Percentiles rank a stretch among this genome's conserved stretches.
phyloP scores from a whole-genome alignment of 768 basidiomycete species.

The Lactifluus volemus region DNA sequence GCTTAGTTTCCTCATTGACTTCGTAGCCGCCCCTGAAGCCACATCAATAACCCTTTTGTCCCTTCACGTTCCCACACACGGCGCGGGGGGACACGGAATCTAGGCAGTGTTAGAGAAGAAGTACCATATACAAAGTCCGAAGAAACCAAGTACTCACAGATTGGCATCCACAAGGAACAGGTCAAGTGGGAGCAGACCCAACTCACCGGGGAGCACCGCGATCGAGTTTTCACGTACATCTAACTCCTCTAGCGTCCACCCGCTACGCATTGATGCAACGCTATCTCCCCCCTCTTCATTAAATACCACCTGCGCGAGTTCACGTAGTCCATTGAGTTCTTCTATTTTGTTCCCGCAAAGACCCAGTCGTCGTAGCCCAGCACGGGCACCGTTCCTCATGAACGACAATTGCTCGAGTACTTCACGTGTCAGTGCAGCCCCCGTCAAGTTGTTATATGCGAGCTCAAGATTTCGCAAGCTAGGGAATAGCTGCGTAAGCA shows the following conservation, averaged over 20 bases:
- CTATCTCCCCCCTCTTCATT: conserved; percentile 37
- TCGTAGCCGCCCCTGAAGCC: conserved; percentile 65
- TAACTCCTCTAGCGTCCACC: conserved; percentile 73
- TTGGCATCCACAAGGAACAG: conserved; percentile 83
- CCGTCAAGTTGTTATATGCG: conserved; percentile 64
- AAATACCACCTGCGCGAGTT: conserved; percentile 48
- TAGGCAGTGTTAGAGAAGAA: conserved; percentile 23
- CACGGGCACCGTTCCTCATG: conserved; percentile 23
- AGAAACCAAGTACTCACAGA: conserved; percentile 41
- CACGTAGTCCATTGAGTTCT: conserved; percentile 53
- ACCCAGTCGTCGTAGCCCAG: conserved; percentile 56
- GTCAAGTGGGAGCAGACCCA: conserved; percentile 70
- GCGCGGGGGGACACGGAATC: conserved; percentile 74
- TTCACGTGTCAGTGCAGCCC: conserved; percentile 40
- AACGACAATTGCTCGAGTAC: conserved; percentile 46
- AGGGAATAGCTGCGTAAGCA: conserved; percentile 62
- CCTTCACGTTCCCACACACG: conserved; percentile 84
- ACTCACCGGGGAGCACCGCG: conserved; percentile 52
- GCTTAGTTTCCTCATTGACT: background rate
- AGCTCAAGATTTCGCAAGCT: conserved; percentile 59
- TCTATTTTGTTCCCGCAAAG: conserved; percentile 61
- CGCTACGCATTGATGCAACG: conserved; percentile 37
- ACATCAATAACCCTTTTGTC: conserved; percentile 70
- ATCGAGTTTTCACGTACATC: conserved; percentile 81
- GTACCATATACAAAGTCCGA: background rate